phyloP scores from a whole-genome alignment of 306 rosid genomes.

The Vachellia collinsii region DNA sequence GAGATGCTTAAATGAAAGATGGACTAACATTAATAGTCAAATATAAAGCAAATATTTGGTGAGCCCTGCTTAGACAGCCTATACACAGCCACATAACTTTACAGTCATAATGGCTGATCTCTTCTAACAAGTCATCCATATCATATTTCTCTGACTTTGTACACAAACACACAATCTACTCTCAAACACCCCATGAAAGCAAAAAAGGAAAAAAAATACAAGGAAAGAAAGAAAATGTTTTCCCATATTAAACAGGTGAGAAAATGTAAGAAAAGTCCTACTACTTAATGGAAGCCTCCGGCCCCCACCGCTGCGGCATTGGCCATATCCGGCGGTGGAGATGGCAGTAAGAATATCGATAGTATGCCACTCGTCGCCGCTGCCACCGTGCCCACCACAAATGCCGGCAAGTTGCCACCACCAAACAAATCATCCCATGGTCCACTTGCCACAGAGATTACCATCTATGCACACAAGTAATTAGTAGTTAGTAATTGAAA shows the following conservation, averaged over 20 bases:
- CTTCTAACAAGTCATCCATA: not conserved
- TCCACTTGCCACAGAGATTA: conserved; percentile 62
- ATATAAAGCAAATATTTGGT: not conserved
- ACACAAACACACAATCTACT: not conserved
- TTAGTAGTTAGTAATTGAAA: not conserved
- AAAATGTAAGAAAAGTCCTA: not conserved
- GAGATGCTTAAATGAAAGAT: not conserved
- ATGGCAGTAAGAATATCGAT: conserved; percentile 57
- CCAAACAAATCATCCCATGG: conserved; percentile 70
- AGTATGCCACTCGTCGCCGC: conserved; percentile 50
- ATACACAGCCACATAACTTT: not conserved
- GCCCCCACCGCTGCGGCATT: conserved; percentile 7
- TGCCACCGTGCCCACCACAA: conserved; percentile 58
- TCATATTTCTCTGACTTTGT: not conserved
- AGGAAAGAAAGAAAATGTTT: not conserved
- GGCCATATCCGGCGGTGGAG: conserved; percentile 45
- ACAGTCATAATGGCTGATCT: not conserved
- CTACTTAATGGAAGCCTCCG: conserved; percentile 38
- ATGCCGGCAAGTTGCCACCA: conserved; percentile 83
- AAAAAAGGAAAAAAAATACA: not conserved
- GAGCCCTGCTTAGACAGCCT: not conserved
- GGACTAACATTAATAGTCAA: not conserved
- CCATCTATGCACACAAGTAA: conserved; percentile 42
- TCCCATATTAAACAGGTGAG: not conserved
- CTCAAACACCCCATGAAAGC: not conserved